Base-by-base conservation (phyloP, 1,139 yeast species). In the Geotrichum europaeum region DNA sequence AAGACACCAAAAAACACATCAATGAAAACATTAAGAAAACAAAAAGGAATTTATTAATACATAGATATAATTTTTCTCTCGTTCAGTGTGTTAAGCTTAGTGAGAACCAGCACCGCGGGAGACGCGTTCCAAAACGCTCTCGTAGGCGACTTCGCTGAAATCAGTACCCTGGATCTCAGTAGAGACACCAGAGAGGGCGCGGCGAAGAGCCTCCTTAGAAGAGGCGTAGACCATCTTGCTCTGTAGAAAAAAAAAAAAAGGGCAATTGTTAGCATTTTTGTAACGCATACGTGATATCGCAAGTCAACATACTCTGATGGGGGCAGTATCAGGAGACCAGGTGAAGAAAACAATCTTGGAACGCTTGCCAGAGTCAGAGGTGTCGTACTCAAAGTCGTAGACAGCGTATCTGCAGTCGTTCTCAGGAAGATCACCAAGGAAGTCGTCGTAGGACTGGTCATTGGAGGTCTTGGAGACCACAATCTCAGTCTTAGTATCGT, bases 241-340 rank as follows among this genome's bases (percentile, higher is more conserved):
- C 71, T 73, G 40, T 45, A 10, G 10, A 56, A 15, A 47, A 58
- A 32, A 15, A 22, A 13, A n/a, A 20, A 43, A 20, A 20, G 7
- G 49, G 20, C 49, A 43, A 43, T 43, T 22, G 57, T 55, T 52
- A 57, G 57, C 28, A 15, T n/a, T 49, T n/a, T n/a, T n/a, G 15
- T n/a, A 18, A 13, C 7, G 12, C 49, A 43, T 5, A 43, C 2
- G 49, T 43, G 2, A 43, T n/a, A 43, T 91, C 28, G 51, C 5
- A 49, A 49, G 13, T 30, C 3, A 50, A 47, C 61, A 51, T 59
- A 59, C 57, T 56, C 62, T 88, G 71, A 95, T 85, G 65, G 96
- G 90, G 60, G 98, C 97, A 65, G 96, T 88, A 75, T 95, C 99
- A 72, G 99, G 99, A 65, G 97, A 86, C 99, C 99, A 94, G 68